phyloP scores from a whole-genome alignment of 768 basidiomycete species.

The Hirschioporus abietinus region DNA sequence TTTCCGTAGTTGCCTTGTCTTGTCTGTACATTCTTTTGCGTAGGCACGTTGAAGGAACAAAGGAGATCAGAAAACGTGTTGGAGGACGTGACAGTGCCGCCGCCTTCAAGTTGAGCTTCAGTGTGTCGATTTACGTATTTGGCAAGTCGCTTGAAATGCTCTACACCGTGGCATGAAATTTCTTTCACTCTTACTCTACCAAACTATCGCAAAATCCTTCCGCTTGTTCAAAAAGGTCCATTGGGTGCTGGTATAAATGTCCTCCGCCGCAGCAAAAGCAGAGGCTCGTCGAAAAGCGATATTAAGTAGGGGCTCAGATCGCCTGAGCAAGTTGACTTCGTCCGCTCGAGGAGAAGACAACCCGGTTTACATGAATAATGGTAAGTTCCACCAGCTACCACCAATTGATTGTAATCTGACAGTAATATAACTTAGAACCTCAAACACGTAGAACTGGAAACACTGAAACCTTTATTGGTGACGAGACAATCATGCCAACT shows the following conservation, averaged over 20 bases:
- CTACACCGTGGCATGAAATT: neutral
- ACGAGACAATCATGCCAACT: constrained; percentile 39
- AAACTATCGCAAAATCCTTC: too few species aligned
- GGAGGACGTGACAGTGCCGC: neutral
- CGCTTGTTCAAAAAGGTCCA: too few species aligned
- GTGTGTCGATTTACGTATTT: neutral
- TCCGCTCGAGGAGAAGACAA: constrained; percentile 69
- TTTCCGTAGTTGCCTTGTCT: constrained; percentile 84
- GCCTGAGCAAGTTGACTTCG: constrained; percentile 74
- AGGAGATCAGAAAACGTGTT: neutral
- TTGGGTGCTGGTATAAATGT: neutral
- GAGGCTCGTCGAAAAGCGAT: constrained; percentile 78
- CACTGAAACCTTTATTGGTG: constrained; percentile 34
- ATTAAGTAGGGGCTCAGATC: constrained; percentile 62
- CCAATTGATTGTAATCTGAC: neutral
- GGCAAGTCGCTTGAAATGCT: neutral
- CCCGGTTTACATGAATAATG: constrained; percentile 46
- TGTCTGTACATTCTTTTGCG: constrained; percentile 37
- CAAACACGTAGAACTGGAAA: neutral
- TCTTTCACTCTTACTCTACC: neutral
- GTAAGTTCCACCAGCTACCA: constrained; percentile 25
- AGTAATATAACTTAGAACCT: neutral
- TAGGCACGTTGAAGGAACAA: neutral
- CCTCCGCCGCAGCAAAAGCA: constrained; percentile 59
- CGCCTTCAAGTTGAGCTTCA: neutral